phyloP scores from a whole-genome alignment of 495 filamentous ascomycete species.

The Aspergillus steynii region DNA sequence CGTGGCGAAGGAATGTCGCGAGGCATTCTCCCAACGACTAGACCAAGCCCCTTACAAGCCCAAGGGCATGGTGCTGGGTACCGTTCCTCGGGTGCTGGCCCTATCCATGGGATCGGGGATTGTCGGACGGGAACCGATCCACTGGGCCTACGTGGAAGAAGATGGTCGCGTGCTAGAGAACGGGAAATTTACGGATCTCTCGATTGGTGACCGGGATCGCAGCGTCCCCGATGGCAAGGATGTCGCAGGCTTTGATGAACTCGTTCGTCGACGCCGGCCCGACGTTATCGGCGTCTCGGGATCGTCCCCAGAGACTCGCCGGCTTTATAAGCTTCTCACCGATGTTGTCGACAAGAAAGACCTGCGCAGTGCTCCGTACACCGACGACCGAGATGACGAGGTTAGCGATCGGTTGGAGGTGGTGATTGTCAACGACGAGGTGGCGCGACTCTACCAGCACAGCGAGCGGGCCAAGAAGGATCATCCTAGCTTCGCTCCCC shows the following conservation, averaged over 20 bases:
- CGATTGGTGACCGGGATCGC: slow-evolving; percentile 67
- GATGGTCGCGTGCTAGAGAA: slow-evolving; percentile 86
- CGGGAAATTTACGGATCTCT: slow-evolving; percentile 79
- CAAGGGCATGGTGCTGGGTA: slow-evolving; percentile 87
- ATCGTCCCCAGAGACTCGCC: slow-evolving; percentile 85
- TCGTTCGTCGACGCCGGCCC: slow-evolving; percentile 73
- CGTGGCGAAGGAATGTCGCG: slow-evolving; percentile 76
- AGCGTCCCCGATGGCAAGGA: slow-evolving; percentile 59
- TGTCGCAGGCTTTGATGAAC: slow-evolving; percentile 66
- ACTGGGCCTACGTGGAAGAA: slow-evolving; percentile 91
- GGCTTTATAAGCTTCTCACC: slow-evolving; percentile 75
- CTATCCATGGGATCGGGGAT: slow-evolving; percentile 78
- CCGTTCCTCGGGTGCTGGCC: slow-evolving; percentile 80
- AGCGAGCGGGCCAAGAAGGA: slow-evolving; percentile 79
- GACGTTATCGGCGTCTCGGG: slow-evolving; percentile 90
- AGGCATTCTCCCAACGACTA: slow-evolving; percentile 80
- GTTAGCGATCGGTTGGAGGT: slow-evolving; percentile 77
- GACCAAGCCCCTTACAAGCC: slow-evolving; percentile 97
- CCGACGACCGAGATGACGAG: slow-evolving; percentile 59
- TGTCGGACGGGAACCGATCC: slow-evolving; percentile 72
- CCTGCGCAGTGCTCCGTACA: slow-evolving; percentile 71
- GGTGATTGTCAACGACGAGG: slow-evolving; percentile 91
- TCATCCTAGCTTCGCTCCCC: slow-evolving; percentile 71
- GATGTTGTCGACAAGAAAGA: slow-evolving; percentile 72
- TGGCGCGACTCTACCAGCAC: slow-evolving; percentile 89